Conservation (phyloP, 2,329 filamentous ascomycete species). For the Verruconis gallopava region DNA sequence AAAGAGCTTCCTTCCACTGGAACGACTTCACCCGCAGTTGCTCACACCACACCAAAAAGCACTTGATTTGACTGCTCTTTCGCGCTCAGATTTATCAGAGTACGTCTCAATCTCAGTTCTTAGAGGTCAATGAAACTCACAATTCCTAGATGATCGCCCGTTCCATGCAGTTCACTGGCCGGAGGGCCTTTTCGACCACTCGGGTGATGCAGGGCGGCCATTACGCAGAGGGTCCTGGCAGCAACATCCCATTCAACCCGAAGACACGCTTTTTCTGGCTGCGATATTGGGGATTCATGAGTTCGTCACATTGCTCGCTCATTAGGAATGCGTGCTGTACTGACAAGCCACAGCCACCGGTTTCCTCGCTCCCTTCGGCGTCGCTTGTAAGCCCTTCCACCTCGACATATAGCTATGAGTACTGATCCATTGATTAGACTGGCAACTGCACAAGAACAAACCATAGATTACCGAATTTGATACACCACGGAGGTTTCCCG, state of each 20-base stretch:
- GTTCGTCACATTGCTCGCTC: constrained; percentile 32
- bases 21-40: constrained; percentile 1
- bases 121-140: constrained; percentile 22
- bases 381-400: constrained; percentile 42
- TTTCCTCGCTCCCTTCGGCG: constrained; percentile 47
- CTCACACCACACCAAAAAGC: not conserved
- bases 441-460: constrained; percentile 53
- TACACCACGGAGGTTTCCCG: too few species aligned
- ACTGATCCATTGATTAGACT: constrained; percentile 35
- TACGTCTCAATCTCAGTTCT: constrained; percentile 6
- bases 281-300: constrained; percentile 72
- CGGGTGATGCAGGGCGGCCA: constrained; percentile 62
- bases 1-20: constrained; percentile 1
- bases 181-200: constrained; percentile 89
- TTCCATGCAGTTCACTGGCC: constrained; percentile 57
- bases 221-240: constrained; percentile 91
- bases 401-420: not conserved
- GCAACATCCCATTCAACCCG: constrained; percentile 96
- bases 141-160: constrained; percentile 58
- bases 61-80: not conserved
- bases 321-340: constrained; percentile 3
- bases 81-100: not conserved
- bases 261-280: constrained; percentile 72
- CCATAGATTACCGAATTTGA: too few species aligned
- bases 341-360: constrained; percentile 34